Percentiles rank a stretch among this genome's conserved stretches.
Evolutionary conservation across 305 asterid genomes (phyloP).

Genomic region (Fraxinus platypoda): DNA sequence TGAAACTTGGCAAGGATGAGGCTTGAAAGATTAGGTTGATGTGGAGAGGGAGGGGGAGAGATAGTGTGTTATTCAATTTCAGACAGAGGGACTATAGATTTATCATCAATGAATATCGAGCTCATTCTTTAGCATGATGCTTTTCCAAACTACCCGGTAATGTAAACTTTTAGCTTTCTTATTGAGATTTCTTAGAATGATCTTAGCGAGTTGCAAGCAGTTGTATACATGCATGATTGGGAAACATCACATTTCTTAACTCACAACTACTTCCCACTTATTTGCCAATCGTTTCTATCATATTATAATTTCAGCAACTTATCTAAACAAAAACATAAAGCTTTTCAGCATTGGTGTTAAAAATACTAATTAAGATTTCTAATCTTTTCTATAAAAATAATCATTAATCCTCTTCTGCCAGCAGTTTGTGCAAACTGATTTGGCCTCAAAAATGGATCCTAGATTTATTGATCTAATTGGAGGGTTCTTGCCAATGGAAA

Average conservation of each 20-base stretch:
- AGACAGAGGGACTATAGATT: neutral
- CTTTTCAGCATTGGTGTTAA: neutral
- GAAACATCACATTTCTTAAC: neutral
- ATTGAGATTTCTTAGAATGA: neutral
- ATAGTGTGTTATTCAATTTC: neutral
- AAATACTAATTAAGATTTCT: neutral
- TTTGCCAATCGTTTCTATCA: neutral
- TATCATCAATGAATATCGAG: neutral
- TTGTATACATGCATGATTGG: neutral
- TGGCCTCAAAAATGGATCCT: conserved; percentile 51
- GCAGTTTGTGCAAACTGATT: conserved; percentile 86
- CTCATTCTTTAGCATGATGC: neutral
- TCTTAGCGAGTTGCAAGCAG: neutral
- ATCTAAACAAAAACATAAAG: neutral
- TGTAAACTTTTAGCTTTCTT: neutral
- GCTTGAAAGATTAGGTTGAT: neutral
- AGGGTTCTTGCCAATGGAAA: conserved; percentile 82
- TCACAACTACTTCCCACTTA: neutral
- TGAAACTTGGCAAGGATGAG: neutral
- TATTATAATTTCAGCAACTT: too few species aligned
- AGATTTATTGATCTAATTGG: conserved; percentile 45
- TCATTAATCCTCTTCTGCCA: conserved; percentile 24
- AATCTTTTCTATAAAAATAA: neutral
- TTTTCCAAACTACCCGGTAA: neutral
- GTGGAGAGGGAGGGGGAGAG: neutral